Conservation (phyloP, 73 alveolate genomes). For the Tetrahymena malaccensis region DNA sequence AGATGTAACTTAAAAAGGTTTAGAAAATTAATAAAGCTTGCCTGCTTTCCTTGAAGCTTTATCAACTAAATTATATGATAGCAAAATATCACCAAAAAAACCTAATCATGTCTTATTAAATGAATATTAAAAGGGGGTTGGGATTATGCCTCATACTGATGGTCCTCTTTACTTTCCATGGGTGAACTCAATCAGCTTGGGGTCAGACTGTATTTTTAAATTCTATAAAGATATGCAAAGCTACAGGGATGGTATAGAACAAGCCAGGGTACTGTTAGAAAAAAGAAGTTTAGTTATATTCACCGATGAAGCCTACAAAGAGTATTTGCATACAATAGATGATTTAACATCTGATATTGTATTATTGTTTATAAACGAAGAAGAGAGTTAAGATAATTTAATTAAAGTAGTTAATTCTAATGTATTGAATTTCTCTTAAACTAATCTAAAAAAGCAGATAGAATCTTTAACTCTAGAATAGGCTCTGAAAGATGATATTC, state of each 20-base stretch:
- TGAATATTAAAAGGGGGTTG: slow-evolving; percentile 57
- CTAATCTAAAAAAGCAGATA: not conserved
- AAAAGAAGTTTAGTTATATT: not conserved
- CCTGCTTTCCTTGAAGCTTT: not conserved
- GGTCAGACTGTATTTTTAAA: slow-evolving; percentile 24
- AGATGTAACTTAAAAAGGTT: slow-evolving; percentile 1
- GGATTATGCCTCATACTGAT: slow-evolving; percentile 72
- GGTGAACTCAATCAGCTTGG: slow-evolving; percentile 43
- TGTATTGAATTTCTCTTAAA: not conserved
- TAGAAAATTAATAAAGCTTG: not conserved
- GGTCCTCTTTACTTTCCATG: slow-evolving; percentile 70
- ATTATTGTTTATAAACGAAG: not conserved
- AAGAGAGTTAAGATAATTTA: not conserved
- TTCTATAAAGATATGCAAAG: slow-evolving; percentile 15
- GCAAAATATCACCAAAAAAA: not conserved
- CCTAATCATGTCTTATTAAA: slow-evolving; percentile 58
- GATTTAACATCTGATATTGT: not conserved
- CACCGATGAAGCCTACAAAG: not conserved
- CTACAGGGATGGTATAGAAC: not conserved
- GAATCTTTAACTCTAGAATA: not conserved
- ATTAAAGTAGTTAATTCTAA: not conserved
- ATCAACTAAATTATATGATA: not conserved
- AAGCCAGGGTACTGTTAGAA: not conserved
- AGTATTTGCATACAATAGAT: slow-evolving; percentile 4
- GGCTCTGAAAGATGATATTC: not conserved